Base-by-base conservation (phyloP, 306 rosid genomes). In the Acacia melanoxylon region DNA sequence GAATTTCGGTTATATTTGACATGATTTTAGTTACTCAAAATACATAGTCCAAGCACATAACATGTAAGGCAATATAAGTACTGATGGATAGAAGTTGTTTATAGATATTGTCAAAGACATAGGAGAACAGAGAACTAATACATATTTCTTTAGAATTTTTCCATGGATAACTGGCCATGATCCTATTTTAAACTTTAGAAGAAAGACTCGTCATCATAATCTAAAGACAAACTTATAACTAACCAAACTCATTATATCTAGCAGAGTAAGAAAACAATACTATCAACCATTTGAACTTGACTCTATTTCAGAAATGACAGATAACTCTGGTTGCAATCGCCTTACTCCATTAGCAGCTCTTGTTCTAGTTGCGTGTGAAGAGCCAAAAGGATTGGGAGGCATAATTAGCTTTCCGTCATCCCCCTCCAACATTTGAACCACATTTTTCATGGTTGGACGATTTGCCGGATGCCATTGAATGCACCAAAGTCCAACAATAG, bases 331-430 rank as follows among this genome's bases (percentile, higher is more conserved):
- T 35, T 40, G 22, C 20, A 63, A n/a, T 25, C 20, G 41, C 19
- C 19, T 27, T 15, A 59, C 22, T 16, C 59, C 20, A 37, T 45
- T 31, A 45, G 22, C 58, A 45, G 48, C 58, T 17, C 42, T 66
- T 51, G 63, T 15, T 49, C 77, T 65, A 24, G 17, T 40, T 20
- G 80, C 2, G 16, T 79, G 17, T 20, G 83, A 10, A 42, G 83
- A 74, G 20, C 76, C 80, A 78, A 83, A 83, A 52, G 86, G 86
- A 73, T 83, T 83, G 31, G 83, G 80, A n/a, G 86, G 86, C 76
- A 78, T 66, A 37, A 42, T 68, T 29, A 63, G 17, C 40, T 63
- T 63, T 31, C 16, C 42, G 2, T 31, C 41, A 15, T 63, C 41
- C 9, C 41, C 69, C 7, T 63, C 69, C 69, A 29, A 63, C 41